Evolutionary conservation across 257 asterid genomes (phyloP).

Genomic region (Przewalskia tangutica): DNA sequence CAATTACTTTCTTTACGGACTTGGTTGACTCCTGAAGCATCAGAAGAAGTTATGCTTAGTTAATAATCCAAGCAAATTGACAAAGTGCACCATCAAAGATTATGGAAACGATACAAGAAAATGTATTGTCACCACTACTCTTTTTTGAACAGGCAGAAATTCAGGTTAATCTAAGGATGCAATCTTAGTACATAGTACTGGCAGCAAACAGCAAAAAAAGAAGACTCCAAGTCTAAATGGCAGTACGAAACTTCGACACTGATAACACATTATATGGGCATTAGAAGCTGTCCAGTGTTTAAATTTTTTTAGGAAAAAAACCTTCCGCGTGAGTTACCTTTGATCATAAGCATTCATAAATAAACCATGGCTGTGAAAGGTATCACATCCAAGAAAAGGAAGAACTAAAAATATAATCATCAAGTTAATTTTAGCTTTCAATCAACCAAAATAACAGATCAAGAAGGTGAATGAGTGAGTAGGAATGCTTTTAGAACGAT

Average conservation of each 20-base stretch:
- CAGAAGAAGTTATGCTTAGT: neutral
- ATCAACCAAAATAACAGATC: neutral
- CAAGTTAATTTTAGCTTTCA: neutral
- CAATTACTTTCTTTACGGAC: constrained; percentile 44
- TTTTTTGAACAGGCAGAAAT: neutral
- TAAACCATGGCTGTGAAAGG: neutral
- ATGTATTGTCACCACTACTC: neutral
- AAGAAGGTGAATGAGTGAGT: neutral
- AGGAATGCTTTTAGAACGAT: neutral
- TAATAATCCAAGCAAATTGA: neutral
- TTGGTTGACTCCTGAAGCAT: constrained; percentile 34
- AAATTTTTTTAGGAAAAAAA: neutral
- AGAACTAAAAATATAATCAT: neutral
- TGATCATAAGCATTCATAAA: neutral
- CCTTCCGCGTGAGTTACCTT: neutral
- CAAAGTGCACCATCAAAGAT: neutral
- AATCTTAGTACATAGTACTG: neutral
- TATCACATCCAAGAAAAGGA: neutral
- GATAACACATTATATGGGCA: neutral
- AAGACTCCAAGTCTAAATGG: neutral
- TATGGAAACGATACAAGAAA: no score
- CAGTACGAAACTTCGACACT: neutral
- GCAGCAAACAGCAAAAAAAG: neutral
- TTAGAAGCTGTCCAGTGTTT: neutral
- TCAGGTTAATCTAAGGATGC: neutral